A percentile compares a stretch with the other conserved stretches of the same genome.
phyloP scores from a whole-genome alignment of 2,329 filamentous ascomycete genomes.

The Curvularia sp. region DNA sequence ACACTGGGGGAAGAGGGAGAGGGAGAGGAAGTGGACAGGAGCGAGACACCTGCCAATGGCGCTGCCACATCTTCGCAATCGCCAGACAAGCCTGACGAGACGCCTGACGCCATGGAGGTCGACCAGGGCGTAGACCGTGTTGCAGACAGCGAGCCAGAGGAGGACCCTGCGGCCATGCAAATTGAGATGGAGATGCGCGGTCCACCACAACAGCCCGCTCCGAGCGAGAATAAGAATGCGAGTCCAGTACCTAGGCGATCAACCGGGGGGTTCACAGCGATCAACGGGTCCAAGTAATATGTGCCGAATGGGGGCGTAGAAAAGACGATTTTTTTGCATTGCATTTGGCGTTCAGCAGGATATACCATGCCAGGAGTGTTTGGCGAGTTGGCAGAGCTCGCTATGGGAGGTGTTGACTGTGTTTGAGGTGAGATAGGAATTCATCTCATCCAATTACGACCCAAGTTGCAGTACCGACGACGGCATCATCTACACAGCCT shows the following conservation, averaged over 20 bases:
- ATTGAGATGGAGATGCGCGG: conserved; percentile 53
- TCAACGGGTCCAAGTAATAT: conserved; percentile 37
- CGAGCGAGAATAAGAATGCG: conserved; percentile 9
- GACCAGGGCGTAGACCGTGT: conserved; percentile 19
- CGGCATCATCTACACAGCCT: not conserved
- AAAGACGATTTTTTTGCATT: conserved; percentile 13
- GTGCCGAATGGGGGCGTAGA: not conserved
- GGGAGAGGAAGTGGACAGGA: not conserved
- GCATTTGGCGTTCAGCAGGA: conserved; percentile 17
- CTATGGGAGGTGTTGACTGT: not conserved
- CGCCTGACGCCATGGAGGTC: conserved; percentile 20
- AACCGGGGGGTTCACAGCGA: conserved; percentile 45
- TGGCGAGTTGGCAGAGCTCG: not conserved
- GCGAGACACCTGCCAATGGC: conserved; percentile 1
- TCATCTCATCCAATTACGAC: too few species aligned
- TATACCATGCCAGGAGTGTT: not conserved
- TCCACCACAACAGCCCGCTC: conserved; percentile 20
- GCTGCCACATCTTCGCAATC: not conserved
- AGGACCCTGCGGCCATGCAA: conserved; percentile 47
- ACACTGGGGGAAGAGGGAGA: conserved; percentile 9
- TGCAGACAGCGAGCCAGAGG: conserved; percentile 36
- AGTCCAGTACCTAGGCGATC: conserved; percentile 25
- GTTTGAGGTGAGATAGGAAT: not conserved
- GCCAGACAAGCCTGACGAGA: conserved; percentile 8
- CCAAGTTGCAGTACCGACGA: not conserved